Conservation (phyloP, 2,329 filamentous ascomycete genomes). For the Albifimbria verrucaria region DNA sequence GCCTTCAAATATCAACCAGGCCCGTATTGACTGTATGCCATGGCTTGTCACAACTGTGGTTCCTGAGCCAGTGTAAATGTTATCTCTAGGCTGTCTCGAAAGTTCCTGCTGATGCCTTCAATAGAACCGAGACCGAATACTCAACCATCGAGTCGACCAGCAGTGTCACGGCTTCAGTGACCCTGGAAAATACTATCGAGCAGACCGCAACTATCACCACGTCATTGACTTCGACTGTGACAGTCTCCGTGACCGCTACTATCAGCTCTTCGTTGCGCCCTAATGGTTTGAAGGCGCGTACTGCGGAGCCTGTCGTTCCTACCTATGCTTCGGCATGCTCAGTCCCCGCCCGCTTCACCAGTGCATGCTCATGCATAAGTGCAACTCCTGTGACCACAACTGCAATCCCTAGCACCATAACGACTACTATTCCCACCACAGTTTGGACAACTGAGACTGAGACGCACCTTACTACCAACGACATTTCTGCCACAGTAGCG, state of each 20-base stretch:
- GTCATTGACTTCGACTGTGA: not conserved
- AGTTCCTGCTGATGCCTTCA: not conserved
- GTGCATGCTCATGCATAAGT: slow-evolving; percentile 2
- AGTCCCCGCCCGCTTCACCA: not conserved
- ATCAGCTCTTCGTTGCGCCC: not conserved
- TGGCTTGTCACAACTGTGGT: not conserved
- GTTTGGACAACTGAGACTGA: not conserved
- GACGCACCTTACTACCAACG: not conserved
- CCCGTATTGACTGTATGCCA: not conserved
- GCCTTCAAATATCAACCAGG: not conserved
- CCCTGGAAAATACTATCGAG: not conserved
- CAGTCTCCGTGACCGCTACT: not conserved
- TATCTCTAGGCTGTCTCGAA: not conserved
- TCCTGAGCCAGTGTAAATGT: not conserved
- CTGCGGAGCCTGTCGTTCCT: not conserved
- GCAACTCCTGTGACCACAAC: not conserved
- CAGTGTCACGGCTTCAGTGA: not conserved
- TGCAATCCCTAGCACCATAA: not conserved
- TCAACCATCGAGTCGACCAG: not conserved
- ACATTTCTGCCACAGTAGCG: not conserved
- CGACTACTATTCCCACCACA: not conserved
- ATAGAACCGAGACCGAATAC: not conserved
- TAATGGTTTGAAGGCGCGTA: no score
- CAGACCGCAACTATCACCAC: not conserved
- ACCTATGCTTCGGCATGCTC: not conserved